phyloP scores from a whole-genome alignment of 306 rosid genomes.

The Cicer pinnatifidum region DNA sequence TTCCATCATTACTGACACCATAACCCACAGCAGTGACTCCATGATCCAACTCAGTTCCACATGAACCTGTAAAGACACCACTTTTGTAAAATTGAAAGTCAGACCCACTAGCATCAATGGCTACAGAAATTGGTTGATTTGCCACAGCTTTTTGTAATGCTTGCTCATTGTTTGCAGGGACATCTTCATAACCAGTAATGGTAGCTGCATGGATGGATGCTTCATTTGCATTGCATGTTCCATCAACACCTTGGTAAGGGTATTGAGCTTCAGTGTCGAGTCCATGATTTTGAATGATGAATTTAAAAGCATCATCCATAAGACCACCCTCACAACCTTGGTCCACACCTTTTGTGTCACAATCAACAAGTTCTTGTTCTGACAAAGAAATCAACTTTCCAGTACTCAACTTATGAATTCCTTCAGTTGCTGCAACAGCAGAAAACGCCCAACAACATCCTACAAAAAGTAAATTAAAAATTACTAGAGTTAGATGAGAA shows the following conservation, averaged over 20 bases:
- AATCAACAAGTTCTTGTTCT: conserved; percentile 60
- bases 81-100: conserved; percentile 49
- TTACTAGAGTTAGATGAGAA: neutral
- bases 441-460: conserved; percentile 63
- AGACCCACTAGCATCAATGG: conserved; percentile 54
- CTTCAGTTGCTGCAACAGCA: conserved; percentile 57
- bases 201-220: conserved; percentile 29
- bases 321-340: conserved; percentile 56
- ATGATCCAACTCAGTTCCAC: conserved; percentile 54
- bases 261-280: conserved; percentile 44
- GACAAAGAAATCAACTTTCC: conserved; percentile 49
- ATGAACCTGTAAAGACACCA: conserved; percentile 54
- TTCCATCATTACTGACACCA: conserved; percentile 38
- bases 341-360: conserved; percentile 49
- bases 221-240: conserved; percentile 33
- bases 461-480: neutral
- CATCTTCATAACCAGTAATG: conserved; percentile 50
- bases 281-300: conserved; percentile 46
- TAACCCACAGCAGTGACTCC: conserved; percentile 57
- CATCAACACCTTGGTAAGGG: conserved; percentile 47
- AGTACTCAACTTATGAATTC: conserved; percentile 40
- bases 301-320: conserved; percentile 55
- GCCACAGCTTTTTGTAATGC: conserved; percentile 54
- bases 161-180: conserved; percentile 46
- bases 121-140: conserved; percentile 54